Evolutionary conservation across 805 yeast genomes (phyloP).

Genomic region (Metschnikowia gelsemii): DNA sequence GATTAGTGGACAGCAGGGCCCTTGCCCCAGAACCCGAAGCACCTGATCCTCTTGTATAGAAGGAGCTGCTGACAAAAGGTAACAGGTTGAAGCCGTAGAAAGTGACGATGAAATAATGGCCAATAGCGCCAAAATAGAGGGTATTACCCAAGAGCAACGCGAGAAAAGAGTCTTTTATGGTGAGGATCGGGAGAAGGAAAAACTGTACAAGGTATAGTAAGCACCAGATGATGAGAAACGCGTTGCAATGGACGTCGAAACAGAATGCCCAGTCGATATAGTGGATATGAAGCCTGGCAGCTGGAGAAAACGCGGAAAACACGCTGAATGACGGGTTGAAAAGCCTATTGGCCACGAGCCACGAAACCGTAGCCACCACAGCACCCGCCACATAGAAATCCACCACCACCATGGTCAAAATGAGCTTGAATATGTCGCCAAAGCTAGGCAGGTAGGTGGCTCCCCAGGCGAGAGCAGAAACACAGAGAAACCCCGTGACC

Average conservation of each 20-base stretch:
- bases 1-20: conserved; percentile 38
- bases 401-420: conserved; percentile 78
- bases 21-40: no score
- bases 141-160: conserved; percentile 74
- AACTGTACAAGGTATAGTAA: conserved; percentile 20
- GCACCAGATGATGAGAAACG: conserved; percentile 47
- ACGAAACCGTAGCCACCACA: conserved; percentile 66
- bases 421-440: conserved; percentile 59
- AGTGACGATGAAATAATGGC: conserved; percentile 75
- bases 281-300: conserved; percentile 26
- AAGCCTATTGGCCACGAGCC: conserved; percentile 69
- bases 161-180: conserved; percentile 57
- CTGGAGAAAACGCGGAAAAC: conserved; percentile 13
- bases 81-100: conserved; percentile 75
- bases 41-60: conserved; percentile 17
- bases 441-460: conserved; percentile 69
- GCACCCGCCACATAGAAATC: conserved; percentile 76
- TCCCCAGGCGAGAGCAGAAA: conserved; percentile 91
- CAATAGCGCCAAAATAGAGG: conserved; percentile 68
- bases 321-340: conserved; percentile 37
- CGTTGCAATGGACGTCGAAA: conserved; percentile 90
- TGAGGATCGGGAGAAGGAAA: conserved; percentile 58
- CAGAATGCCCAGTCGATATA: conserved; percentile 89
- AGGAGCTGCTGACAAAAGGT: conserved; percentile 31
- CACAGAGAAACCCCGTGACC: conserved; percentile 59